Evolutionary conservation across 177 flowering plant genomes (phyloP).

Genomic region (Vitis hybrid): DNA sequence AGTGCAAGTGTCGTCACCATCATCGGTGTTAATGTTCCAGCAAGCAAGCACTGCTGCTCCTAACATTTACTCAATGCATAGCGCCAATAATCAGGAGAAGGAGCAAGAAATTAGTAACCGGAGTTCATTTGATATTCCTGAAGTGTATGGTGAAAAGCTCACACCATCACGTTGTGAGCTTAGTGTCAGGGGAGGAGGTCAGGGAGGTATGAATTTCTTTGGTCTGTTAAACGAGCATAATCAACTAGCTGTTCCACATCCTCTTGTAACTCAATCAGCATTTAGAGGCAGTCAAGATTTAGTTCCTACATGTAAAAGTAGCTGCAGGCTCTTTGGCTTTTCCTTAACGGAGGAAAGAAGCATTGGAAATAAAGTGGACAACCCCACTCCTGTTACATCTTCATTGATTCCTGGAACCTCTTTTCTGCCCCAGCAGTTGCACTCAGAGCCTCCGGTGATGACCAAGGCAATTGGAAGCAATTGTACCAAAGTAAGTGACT

Average conservation of each 20-base stretch:
- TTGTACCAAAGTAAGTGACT: conserved; percentile 47
- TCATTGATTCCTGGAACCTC: conserved; percentile 25
- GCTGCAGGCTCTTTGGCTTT: conserved; percentile 88
- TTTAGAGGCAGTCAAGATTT: conserved; percentile 19
- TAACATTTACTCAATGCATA: conserved; percentile 13
- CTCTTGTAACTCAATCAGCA: conserved; percentile 23
- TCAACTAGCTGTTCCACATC: conserved; percentile 17
- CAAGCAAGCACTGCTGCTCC: conserved; percentile 33
- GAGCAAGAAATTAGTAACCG: conserved; percentile 4
- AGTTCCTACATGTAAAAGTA: conserved; percentile 38
- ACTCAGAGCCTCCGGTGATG: conserved; percentile 30
- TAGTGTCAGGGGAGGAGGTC: conserved; percentile 10
- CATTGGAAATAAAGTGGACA: conserved; percentile 21
- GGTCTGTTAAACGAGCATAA: conserved; percentile 23
- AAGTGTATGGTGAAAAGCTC: conserved; percentile 16
- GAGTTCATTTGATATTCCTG: conserved; percentile 16
- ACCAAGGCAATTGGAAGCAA: conserved; percentile 36
- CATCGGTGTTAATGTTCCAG: conserved; percentile 71
- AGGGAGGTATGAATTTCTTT: conserved; percentile 10
- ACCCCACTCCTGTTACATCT: conserved; percentile 18
- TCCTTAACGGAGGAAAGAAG: conserved; percentile 52
- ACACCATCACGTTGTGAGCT: conserved; percentile 13
- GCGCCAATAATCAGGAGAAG: conserved; percentile 16
- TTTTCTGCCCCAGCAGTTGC: conserved; percentile 29
- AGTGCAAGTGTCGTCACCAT: conserved; percentile 56